Evolutionary conservation across 805 yeast genomes (phyloP), one percentile per base, ranked within the genome.

Genomic region (Clavispora santaluciae): DNA sequence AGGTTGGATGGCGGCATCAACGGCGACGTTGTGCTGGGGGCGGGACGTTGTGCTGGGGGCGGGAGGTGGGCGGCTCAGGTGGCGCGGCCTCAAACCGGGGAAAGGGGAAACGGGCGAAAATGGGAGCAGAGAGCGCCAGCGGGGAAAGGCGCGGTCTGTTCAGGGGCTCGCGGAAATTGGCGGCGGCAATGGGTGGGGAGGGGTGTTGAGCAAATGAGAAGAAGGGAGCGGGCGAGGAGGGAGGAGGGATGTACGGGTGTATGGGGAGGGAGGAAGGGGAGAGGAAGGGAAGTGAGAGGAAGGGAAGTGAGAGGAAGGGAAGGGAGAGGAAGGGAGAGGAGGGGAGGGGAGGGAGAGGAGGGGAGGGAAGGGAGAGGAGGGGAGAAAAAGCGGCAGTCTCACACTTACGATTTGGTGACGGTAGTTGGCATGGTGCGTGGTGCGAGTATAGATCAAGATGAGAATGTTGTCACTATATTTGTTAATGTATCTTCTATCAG

Each of bases 1-100:
- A 50, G 38, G 38, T 38, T 48, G 38, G 43, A 47, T 12, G 50
- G 18, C 21, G 51, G 45, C 54, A 50, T 50, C 36, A 18, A 37
- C 20, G 38, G 22, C 29, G 12, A 22, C 12, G 13, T 9, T 15
- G 31, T 12, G 18, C 12, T 11, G 29, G n/a, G n/a, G n/a, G n/a
- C n/a, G n/a, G n/a, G n/a, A n/a, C n/a, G n/a, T n/a, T n/a, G n/a
- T n/a, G n/a, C n/a, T n/a, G n/a, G n/a, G n/a, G n/a, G 15, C 15
- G 11, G 10, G 5, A 13, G 12, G 29, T 6, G 29, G 17, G 16
- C 17, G 29, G 29, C 29, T 26, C n/a, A 23, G 26, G 10, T 16
- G 29, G 29, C 17, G 17, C 3, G 31, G 9, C 7, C 15, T 16
- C 31, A 15, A 20, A 12, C 16, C n/a, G n/a, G 16, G 16, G 6